A percentile compares a stretch with the other conserved stretches of the same genome.
phyloP scores from a whole-genome alignment of 257 asterid species.

The Solanum bulbocastanum region DNA sequence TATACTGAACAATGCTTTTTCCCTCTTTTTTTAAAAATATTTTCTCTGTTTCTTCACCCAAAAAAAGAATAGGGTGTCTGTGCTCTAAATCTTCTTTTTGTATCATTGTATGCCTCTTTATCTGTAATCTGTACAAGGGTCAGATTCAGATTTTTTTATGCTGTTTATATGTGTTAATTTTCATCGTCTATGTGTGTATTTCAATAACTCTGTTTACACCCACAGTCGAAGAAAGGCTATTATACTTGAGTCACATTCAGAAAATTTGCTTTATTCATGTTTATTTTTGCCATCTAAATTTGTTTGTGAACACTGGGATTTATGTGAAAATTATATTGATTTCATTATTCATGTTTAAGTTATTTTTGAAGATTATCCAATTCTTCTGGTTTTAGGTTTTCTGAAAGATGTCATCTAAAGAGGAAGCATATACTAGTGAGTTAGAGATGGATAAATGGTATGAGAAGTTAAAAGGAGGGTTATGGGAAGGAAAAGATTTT shows the following conservation, averaged over 20 bases:
- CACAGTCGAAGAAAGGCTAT: background rate
- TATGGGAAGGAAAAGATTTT: constrained; percentile 18
- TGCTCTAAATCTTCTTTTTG: background rate
- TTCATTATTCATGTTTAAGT: background rate
- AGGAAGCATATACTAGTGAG: constrained; percentile 50
- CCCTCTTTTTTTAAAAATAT: no score
- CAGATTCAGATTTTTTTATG: no score
- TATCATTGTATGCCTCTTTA: background rate
- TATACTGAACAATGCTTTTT: background rate
- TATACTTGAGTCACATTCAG: background rate
- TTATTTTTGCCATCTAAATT: background rate
- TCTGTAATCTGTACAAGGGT: background rate
- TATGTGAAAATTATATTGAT: background rate
- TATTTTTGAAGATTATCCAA: background rate
- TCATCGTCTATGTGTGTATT: background rate
- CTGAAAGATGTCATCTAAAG: constrained; percentile 39
- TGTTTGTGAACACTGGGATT: background rate
- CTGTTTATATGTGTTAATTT: no score
- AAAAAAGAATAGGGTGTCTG: background rate
- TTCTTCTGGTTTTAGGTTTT: background rate
- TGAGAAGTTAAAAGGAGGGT: constrained; percentile 26
- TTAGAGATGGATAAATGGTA: constrained; percentile 48
- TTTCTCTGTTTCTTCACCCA: background rate
- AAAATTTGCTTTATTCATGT: background rate
- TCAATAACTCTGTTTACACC: background rate